phyloP scores from a whole-genome alignment of 1,284 basidiomycete genomes.

The Takashimella koratensis region DNA sequence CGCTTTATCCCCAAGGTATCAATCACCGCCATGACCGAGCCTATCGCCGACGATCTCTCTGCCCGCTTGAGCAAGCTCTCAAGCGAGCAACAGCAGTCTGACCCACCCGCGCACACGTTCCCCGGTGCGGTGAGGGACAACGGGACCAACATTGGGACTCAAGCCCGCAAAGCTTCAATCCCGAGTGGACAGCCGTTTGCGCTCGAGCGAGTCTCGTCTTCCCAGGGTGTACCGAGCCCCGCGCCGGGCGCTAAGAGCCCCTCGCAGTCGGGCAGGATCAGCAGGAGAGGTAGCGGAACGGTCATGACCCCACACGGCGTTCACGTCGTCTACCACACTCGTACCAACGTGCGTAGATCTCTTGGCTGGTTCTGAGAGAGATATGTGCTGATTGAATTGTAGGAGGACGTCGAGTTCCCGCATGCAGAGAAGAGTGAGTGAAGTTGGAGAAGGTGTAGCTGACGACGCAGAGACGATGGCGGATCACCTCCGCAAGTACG shows the following conservation, averaged over 20 bases:
- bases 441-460: background rate
- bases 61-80: slow-evolving; percentile 10
- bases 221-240: background rate
- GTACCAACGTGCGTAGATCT: slow-evolving; percentile 45
- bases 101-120: background rate
- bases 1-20: slow-evolving; percentile 2
- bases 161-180: slow-evolving; percentile 32
- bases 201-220: slow-evolving; percentile 5
- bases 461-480: slow-evolving; percentile 58
- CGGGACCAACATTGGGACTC: slow-evolving; percentile 42
- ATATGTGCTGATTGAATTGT: background rate
- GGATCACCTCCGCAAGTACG: slow-evolving; percentile 83
- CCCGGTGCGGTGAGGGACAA: slow-evolving; percentile 28
- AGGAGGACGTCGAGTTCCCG: slow-evolving; percentile 48
- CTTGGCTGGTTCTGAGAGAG: too few relatives aligned
- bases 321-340: slow-evolving; percentile 65
- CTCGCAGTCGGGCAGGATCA: slow-evolving; percentile 11
- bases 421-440: slow-evolving; percentile 48
- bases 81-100: slow-evolving; percentile 4
- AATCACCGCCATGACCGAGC: slow-evolving; percentile 10
- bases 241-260: background rate
- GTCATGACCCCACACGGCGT: slow-evolving; percentile 66
- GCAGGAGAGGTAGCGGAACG: slow-evolving; percentile 54
- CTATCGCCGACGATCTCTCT: slow-evolving; percentile 8
- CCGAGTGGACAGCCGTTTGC: slow-evolving; percentile 3